Evolutionary conservation across 73 alveolate genomes (phyloP).

Genomic region (Durusdinium trenchii): DNA sequence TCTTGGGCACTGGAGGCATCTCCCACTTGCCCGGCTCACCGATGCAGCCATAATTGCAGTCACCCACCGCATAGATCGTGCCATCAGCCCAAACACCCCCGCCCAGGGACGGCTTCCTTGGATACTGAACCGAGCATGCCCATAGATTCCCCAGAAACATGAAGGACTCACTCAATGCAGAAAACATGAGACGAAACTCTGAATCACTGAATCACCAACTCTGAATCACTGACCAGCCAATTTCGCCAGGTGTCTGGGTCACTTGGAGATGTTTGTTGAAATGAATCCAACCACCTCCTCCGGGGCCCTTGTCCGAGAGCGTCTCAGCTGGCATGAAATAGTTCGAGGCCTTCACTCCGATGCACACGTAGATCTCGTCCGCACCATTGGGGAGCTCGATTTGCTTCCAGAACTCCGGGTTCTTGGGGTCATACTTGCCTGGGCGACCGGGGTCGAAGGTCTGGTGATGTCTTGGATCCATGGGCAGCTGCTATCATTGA

Average conservation of each 20-base stretch:
- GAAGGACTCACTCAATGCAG: too few species aligned
- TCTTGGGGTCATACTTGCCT: constrained; percentile 86
- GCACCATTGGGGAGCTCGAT: constrained; percentile 91
- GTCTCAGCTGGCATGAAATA: constrained; percentile 77
- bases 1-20: constrained; percentile 93
- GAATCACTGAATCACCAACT: too few species aligned
- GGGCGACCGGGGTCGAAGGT: too few species aligned
- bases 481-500: too few species aligned
- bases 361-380: constrained; percentile 88
- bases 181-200: too few species aligned
- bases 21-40: constrained; percentile 86
- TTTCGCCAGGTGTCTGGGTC: constrained; percentile 38
- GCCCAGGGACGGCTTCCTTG: constrained; percentile 86
- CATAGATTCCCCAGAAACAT: too few species aligned
- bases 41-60: constrained; percentile 94
- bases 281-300: constrained; percentile 89
- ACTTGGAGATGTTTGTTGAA: constrained; percentile 75
- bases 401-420: constrained; percentile 92
- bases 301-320: constrained; percentile 83
- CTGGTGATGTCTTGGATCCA: too few species aligned
- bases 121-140: too few species aligned
- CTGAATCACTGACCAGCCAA: too few species aligned
- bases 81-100: constrained; percentile 94
- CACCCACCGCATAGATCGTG: constrained; percentile 88
- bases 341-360: constrained; percentile 92